A percentile compares a stretch with the other conserved stretches of the same genome.
Conservation (phyloP, 768 basidiomycete species). For the Boletus reticulatus region DNA sequence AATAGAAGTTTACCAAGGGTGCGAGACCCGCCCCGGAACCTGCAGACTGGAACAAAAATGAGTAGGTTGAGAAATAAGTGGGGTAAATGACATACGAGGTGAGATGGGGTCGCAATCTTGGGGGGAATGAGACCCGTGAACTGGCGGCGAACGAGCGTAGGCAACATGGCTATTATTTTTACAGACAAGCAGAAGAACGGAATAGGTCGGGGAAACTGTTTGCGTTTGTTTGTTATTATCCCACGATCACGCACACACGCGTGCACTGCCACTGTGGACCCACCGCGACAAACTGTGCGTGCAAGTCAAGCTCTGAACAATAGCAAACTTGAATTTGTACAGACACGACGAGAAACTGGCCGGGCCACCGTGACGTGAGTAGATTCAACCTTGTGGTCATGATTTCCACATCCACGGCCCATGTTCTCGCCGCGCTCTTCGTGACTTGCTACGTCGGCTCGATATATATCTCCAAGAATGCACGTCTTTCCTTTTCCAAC, state of each 20-base stretch:
- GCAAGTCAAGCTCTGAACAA: constrained; percentile 5
- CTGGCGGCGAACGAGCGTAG: constrained; percentile 80
- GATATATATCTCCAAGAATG: constrained; percentile 70
- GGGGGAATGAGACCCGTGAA: constrained; percentile 87
- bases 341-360: constrained; percentile 10
- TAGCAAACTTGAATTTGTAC: constrained; percentile 7
- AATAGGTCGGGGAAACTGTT: constrained; percentile 18
- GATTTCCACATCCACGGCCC: constrained; percentile 39
- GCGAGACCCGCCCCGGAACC: constrained; percentile 78
- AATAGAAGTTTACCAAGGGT: constrained; percentile 93
- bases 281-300: constrained; percentile 1
- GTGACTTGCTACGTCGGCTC: constrained; percentile 76
- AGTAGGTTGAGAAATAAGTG: not conserved
- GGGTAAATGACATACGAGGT: constrained; percentile 54
- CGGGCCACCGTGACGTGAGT: not conserved
- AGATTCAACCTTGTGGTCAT: constrained; percentile 14
- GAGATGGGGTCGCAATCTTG: constrained; percentile 89
- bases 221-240: constrained; percentile 16
- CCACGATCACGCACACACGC: constrained; percentile 15
- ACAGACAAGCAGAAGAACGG: constrained; percentile 11
- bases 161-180: constrained; percentile 57
- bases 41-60: constrained; percentile 54
- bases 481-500: constrained; percentile 52
- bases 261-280: constrained; percentile 4
- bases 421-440: constrained; percentile 57